Evolutionary conservation across 2,329 filamentous ascomycete genomes (phyloP), one percentile per base, ranked within the genome.

Genomic region (Phialophora tarda): DNA sequence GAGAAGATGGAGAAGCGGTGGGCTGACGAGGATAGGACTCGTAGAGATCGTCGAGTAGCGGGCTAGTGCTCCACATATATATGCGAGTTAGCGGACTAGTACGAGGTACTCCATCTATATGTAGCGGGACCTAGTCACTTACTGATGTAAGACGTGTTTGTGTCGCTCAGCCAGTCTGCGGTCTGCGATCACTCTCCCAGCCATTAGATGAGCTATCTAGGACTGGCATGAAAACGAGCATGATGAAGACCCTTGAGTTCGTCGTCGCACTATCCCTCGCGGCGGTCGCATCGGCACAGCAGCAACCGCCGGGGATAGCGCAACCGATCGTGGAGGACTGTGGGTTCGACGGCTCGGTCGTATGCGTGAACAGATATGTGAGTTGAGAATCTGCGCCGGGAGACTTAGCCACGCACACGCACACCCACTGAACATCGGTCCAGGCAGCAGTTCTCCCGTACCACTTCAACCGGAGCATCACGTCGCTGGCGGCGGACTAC

Each of bases 311-410:
- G 0, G 75, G 76, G 30, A 67, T 73, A 30, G 71, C 70, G n/a
- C 48, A 59, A 24, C 75, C 76, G 4, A 67, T 78, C 23, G 74
- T 74, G 23, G 71, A 76, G 64, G 32, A 65, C 5, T 77, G 76
- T 64, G 73, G 71, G 34, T 69, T 67, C n/a, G 74, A 73, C 51
- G 66, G 55, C 38, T 72, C 73, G 41, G 72, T 79, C 23, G 74
- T 78, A 44, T 80, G 78, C 63, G 69, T 81, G 50, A 77, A 79
- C 50, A 75, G 73, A 64, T 80, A 80, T 73, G 78, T 75, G 66
- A 69, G 74, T 44, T 26, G 26, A 26, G 26, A n/a, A n/a, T n/a
- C n/a, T n/a, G n/a, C n/a, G n/a, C n/a, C n/a, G n/a, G n/a, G n/a
- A n/a, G n/a, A n/a, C n/a, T n/a, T n/a, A n/a, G n/a, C n/a, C n/a